phyloP scores from a whole-genome alignment of 148 eudicot genomes.

The Talinum fruticosum region DNA sequence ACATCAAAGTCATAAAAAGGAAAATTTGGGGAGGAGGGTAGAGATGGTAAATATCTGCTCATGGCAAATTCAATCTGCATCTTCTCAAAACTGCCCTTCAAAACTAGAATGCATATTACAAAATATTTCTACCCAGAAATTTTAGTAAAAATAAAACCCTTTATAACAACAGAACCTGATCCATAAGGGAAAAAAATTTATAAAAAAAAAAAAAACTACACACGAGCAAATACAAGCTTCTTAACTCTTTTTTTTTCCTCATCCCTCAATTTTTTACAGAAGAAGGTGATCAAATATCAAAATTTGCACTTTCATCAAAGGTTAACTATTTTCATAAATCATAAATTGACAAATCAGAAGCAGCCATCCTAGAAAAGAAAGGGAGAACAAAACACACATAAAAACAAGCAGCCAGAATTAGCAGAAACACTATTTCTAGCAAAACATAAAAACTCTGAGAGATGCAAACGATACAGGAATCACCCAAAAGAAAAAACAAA shows the following conservation, averaged over 20 bases:
- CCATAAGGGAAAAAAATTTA: background rate
- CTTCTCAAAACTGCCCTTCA: background rate
- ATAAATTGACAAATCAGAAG: slow-evolving; percentile 21
- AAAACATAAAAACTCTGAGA: background rate
- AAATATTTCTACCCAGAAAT: background rate
- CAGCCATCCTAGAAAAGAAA: slow-evolving; percentile 5
- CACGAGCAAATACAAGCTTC: background rate
- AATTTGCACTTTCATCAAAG: slow-evolving; percentile 20
- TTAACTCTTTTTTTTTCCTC: background rate
- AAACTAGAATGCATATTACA: background rate
- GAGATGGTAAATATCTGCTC: background rate
- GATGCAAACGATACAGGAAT: background rate
- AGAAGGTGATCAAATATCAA: slow-evolving; percentile 20
- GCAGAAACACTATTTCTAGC: background rate
- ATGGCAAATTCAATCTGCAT: background rate
- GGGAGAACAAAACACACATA: background rate
- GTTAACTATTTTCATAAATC: slow-evolving; percentile 5
- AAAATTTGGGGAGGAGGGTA: background rate
- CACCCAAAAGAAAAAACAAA: background rate
- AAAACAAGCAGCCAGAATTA: background rate
- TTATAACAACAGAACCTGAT: background rate
- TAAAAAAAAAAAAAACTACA: background rate
- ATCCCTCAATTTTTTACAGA: background rate
- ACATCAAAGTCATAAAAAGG: background rate
- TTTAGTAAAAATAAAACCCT: background rate